A percentile compares a stretch with the other conserved stretches of the same genome.
phyloP scores from a whole-genome alignment of 768 basidiomycete genomes.

The Amanita muscaria region DNA sequence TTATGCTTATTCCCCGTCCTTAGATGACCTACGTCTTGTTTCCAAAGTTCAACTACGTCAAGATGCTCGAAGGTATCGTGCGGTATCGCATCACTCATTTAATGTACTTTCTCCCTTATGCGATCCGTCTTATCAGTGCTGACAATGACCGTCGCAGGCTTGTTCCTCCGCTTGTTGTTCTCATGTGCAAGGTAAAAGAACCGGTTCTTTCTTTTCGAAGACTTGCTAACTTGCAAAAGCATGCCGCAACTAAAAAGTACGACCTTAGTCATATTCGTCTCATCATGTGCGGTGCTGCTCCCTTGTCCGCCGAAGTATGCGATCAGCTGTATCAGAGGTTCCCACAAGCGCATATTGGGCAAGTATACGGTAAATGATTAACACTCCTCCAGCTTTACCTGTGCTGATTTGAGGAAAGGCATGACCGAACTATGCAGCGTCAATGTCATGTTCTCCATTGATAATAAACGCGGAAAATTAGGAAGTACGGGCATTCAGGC shows the following conservation, averaged over 20 bases:
- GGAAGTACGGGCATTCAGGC: slow-evolving; percentile 29
- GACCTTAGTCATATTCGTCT: slow-evolving; percentile 38
- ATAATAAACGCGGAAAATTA: slow-evolving; percentile 38
- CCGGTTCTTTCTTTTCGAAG: neutral
- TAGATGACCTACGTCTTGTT: slow-evolving; percentile 49
- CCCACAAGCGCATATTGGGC: slow-evolving; percentile 46
- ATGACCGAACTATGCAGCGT: slow-evolving; percentile 59
- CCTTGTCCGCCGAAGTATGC: slow-evolving; percentile 45
- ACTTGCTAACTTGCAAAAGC: slow-evolving; percentile 24
- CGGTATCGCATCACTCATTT: slow-evolving; percentile 49
- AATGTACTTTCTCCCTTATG: slow-evolving; percentile 24
- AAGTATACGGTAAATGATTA: too few species aligned
- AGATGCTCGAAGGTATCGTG: slow-evolving; percentile 51
- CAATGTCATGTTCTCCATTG: slow-evolving; percentile 39
- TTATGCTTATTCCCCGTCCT: neutral
- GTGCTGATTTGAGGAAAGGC: too few species aligned
- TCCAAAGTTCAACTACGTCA: slow-evolving; percentile 52
- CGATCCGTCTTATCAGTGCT: neutral
- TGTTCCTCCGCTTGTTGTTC: slow-evolving; percentile 49
- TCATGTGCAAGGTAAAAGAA: slow-evolving; percentile 42
- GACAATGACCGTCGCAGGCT: slow-evolving; percentile 35
- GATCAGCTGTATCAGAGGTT: slow-evolving; percentile 40
- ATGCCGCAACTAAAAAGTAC: slow-evolving; percentile 42
- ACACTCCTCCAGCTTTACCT: too few species aligned
- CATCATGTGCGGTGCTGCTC: slow-evolving; percentile 50